Evolutionary conservation across 2,329 filamentous ascomycete genomes (phyloP), one percentile per base, ranked within the genome.

Genomic region (Fusarium lyarnte): DNA sequence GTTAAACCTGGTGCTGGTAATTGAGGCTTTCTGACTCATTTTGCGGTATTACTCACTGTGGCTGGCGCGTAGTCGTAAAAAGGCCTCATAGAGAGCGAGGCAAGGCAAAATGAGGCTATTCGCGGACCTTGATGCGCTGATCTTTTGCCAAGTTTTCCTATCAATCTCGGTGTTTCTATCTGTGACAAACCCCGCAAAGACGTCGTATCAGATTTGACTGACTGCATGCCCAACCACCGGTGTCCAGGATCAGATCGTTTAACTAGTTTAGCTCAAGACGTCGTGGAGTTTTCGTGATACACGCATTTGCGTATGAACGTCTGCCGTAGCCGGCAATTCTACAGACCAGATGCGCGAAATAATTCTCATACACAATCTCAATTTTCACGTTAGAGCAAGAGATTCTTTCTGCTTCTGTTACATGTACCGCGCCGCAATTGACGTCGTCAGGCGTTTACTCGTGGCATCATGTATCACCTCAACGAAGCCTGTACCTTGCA

Each of bases 91-190:
- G 31, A 51, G 33, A 39, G 54, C 5, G 23, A 51, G 11, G 31
- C 17, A 51, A 51, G 49, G 49, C 38, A 51, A 57, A 63, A 41
- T 69, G 66, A 69, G 65, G 66, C 58, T 69, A 69, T 69, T 69
- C 66, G 31, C 58, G 51, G 41, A 57, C 54, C 17, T 36, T 52
- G 41, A n/a, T n/a, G 19, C 46, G 62, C 39, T 45, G 45, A 69
- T 69, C 55, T 14, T 35, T 42, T 39, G 23, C 65, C 58, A 52
- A 33, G 39, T 33, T 39, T 57, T 52, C 27, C 51, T 63, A 63
- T 69, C 65, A 64, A 69, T 58, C 51, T 64, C 58, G 58, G 43
- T 46, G 42, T 47, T 19, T 51, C 45, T 38, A 10, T 39, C 55
- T 43, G 38, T 43, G 43, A 62, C 63, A 45, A 49, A 36, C 66